Percentiles rank a stretch among this genome's conserved stretches.
Evolutionary conservation across 352 stramenopile genomes (phyloP).

Genomic region (Phytophthora ohioensis): DNA sequence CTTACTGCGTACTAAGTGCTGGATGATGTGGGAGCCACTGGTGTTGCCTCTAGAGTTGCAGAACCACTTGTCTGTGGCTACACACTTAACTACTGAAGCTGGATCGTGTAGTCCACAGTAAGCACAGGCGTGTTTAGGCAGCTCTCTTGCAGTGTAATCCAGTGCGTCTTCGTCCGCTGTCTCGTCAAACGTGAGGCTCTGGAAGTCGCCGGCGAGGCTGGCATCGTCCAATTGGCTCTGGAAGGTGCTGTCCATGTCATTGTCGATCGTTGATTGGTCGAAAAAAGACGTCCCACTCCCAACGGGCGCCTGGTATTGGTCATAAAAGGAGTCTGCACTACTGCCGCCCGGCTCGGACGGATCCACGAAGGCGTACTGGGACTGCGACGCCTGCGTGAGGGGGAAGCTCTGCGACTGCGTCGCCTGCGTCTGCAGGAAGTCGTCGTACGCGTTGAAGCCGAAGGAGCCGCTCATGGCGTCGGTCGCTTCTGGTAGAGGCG

Average conservation of each 20-base stretch:
- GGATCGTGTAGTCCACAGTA: slow-evolving; percentile 99
- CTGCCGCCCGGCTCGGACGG: slow-evolving; percentile 48
- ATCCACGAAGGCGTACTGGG: slow-evolving; percentile 78
- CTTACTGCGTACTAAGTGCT: slow-evolving; percentile 97
- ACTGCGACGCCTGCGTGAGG: slow-evolving; percentile 55
- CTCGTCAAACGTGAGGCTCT: slow-evolving; percentile 78
- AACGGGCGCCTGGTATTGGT: slow-evolving; percentile 59
- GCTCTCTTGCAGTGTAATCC: slow-evolving; percentile 72
- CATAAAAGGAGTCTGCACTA: slow-evolving; percentile 58
- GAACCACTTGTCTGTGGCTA: slow-evolving; percentile 98
- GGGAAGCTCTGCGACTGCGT: slow-evolving; percentile 60
- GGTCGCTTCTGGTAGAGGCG: not conserved
- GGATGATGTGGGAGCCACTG: slow-evolving; percentile 97
- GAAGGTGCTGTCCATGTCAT: slow-evolving; percentile 41
- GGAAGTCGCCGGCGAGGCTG: slow-evolving; percentile 59
- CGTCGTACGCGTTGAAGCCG: slow-evolving; percentile 58
- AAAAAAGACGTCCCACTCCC: slow-evolving; percentile 30
- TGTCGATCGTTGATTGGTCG: slow-evolving; percentile 32
- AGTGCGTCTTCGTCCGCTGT: slow-evolving; percentile 72
- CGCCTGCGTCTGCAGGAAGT: slow-evolving; percentile 66
- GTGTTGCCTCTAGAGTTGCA: slow-evolving; percentile 97
- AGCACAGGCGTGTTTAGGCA: slow-evolving; percentile 93
- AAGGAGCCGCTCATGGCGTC: slow-evolving; percentile 51
- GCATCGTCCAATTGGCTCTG: slow-evolving; percentile 53
- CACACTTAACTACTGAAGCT: slow-evolving; percentile 96